Evolutionary conservation across 2,329 filamentous ascomycete genomes (phyloP).

Genomic region (Pestalotiopsis sp.): DNA sequence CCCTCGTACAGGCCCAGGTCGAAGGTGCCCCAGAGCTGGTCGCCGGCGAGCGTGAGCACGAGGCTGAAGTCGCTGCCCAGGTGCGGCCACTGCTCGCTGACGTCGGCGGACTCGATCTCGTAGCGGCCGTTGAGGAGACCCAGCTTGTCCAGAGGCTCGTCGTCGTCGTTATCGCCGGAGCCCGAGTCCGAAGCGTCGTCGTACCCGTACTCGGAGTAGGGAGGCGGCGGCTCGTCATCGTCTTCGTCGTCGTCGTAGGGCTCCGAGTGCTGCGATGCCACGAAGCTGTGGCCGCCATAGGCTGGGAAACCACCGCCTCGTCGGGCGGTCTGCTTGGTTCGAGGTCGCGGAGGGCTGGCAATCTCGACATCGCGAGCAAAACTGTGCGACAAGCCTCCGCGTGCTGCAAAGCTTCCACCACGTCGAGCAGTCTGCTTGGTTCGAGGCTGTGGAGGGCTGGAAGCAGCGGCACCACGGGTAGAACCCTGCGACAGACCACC

Average conservation of each 20-base stretch:
- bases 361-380: slow-evolving; percentile 2
- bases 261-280: not conserved
- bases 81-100: slow-evolving; percentile 27
- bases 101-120: slow-evolving; percentile 30
- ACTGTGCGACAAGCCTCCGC: slow-evolving; percentile 21
- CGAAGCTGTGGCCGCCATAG: slow-evolving; percentile 7
- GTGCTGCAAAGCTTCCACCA: slow-evolving; percentile 21
- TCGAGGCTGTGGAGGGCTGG: slow-evolving; percentile 2
- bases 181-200: not conserved
- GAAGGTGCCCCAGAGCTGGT: slow-evolving; percentile 47
- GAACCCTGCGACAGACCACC: slow-evolving; percentile 21
- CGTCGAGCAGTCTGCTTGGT: slow-evolving; percentile 28
- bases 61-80: slow-evolving; percentile 30
- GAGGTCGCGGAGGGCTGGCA: not conserved
- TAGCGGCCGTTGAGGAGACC: slow-evolving; percentile 49
- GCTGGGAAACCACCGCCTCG: not conserved
- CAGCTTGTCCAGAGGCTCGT: slow-evolving; percentile 25
- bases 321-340: not conserved
- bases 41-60: slow-evolving; percentile 39
- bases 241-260: slow-evolving; percentile 15
- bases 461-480: slow-evolving; percentile 12
- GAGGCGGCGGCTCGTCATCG: slow-evolving; percentile 21
- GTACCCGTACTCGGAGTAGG: slow-evolving; percentile 19
- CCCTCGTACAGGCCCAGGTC: slow-evolving; percentile 42
- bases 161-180: slow-evolving; percentile 14